These are phyloP conservation scores for Termitomyces titanicus DNA, from an alignment of 768 basidiomycete species.

Conservation along the genomic window DNA sequence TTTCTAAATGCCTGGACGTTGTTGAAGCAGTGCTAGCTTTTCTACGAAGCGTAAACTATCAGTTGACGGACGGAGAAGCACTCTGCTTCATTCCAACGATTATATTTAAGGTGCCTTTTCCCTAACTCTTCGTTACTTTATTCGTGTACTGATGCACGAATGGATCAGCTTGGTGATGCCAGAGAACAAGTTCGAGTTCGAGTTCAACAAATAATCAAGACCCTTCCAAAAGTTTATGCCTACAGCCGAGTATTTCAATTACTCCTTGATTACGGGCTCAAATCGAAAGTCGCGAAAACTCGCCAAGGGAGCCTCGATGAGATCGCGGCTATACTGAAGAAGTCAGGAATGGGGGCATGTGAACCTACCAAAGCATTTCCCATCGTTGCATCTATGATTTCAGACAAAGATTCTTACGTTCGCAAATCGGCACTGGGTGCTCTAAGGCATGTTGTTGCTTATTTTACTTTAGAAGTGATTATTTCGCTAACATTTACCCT, in stretches of 20 bases:
- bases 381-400: slow-evolving; percentile 70
- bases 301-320: slow-evolving; percentile 87
- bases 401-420: slow-evolving; percentile 86
- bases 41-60: slow-evolving; percentile 67
- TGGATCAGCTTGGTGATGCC: slow-evolving; percentile 84
- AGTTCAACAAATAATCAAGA: slow-evolving; percentile 81
- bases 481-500: slow-evolving; percentile 9
- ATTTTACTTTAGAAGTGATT: not conserved
- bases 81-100: slow-evolving; percentile 86
- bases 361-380: slow-evolving; percentile 82
- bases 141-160: slow-evolving; percentile 1
- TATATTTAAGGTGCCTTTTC: slow-evolving; percentile 70
- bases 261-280: slow-evolving; percentile 83
- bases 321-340: slow-evolving; percentile 69
- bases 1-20: slow-evolving; percentile 85
- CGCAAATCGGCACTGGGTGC: slow-evolving; percentile 82
- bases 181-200: slow-evolving; percentile 78
- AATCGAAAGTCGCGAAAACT: slow-evolving; percentile 88
- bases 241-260: slow-evolving; percentile 90
- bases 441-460: slow-evolving; percentile 52
- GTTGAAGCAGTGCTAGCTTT: slow-evolving; percentile 77
- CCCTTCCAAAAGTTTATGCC: slow-evolving; percentile 85
- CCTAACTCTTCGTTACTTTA: not conserved
- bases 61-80: slow-evolving; percentile 84
- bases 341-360: slow-evolving; percentile 78